phyloP scores from a whole-genome alignment of 1,284 basidiomycete species.

The Golubevia pallescens region DNA sequence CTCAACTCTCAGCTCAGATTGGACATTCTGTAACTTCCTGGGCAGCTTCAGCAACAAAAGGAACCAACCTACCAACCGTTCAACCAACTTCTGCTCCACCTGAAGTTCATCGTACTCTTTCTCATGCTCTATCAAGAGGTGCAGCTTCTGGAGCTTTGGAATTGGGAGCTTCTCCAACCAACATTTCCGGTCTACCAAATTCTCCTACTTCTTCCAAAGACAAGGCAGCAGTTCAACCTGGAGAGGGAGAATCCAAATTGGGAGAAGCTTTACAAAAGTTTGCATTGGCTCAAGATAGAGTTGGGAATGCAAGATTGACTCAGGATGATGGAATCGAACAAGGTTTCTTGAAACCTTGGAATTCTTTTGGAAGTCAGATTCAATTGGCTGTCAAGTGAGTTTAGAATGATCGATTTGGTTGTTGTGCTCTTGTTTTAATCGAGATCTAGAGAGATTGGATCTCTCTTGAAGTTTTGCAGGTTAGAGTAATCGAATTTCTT shows the following conservation, averaged over 20 bases:
- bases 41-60: constrained; percentile 85
- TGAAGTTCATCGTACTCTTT: constrained; percentile 78
- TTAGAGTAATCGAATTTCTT: too few relatives aligned
- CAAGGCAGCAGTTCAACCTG: constrained; percentile 18
- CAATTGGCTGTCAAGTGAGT: constrained; percentile 46
- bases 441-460: too few relatives aligned
- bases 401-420: too few relatives aligned
- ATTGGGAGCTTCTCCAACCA: constrained; percentile 64
- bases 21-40: constrained; percentile 82
- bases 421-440: too few relatives aligned
- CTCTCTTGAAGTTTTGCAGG: too few relatives aligned
- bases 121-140: constrained; percentile 87
- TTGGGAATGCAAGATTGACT: constrained; percentile 80
- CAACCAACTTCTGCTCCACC: constrained; percentile 70
- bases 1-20: constrained; percentile 68
- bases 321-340: constrained; percentile 80
- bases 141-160: constrained; percentile 74
- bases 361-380: constrained; percentile 57
- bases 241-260: constrained; percentile 38
- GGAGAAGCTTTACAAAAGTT: constrained; percentile 80
- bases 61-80: constrained; percentile 74
- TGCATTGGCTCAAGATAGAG: constrained; percentile 82
- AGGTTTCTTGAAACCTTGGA: constrained; percentile 86
- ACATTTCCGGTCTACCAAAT: constrained; percentile 33
- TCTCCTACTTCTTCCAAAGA: constrained; percentile 16